Evolutionary conservation across 2,329 filamentous ascomycete genomes (phyloP).

Genomic region (Aspergillus phoenicis): DNA sequence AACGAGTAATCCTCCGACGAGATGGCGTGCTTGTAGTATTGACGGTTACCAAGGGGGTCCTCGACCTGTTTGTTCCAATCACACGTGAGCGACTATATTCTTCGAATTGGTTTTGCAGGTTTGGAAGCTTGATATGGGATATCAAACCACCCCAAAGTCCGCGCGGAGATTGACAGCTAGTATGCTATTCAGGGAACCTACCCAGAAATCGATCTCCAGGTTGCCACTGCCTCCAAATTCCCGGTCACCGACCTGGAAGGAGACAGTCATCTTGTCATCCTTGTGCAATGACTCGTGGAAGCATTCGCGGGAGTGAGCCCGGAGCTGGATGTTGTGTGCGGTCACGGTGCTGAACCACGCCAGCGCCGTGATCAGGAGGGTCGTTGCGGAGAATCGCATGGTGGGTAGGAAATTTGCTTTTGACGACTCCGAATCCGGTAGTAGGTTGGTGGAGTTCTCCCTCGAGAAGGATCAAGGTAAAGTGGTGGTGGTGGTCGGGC

Average conservation of each 20-base stretch:
- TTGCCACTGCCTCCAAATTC: constrained; percentile 95
- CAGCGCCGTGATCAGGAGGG: constrained; percentile 56
- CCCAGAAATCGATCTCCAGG: constrained; percentile 97
- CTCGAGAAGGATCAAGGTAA: constrained; percentile 8
- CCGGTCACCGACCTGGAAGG: constrained; percentile 95
- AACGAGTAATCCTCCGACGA: constrained; percentile 95
- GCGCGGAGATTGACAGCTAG: not conserved
- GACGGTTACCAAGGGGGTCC: constrained; percentile 73
- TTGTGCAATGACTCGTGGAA: constrained; percentile 92
- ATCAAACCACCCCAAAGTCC: not conserved
- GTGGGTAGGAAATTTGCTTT: constrained; percentile 15
- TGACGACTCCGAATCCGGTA: not conserved
- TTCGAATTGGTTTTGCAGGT: not conserved
- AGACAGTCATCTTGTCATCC: constrained; percentile 98
- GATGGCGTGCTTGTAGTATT: constrained; percentile 76
- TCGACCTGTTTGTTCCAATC: constrained; percentile 61
- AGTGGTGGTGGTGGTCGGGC: constrained; percentile 15
- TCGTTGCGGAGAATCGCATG: constrained; percentile 46
- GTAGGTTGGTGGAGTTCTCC: not conserved
- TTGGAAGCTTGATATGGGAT: not conserved
- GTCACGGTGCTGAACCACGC: constrained; percentile 61
- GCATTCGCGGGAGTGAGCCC: constrained; percentile 91
- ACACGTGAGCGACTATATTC: not conserved
- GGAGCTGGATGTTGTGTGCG: constrained; percentile 95
- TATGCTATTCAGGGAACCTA: constrained; percentile 52